A percentile compares a stretch with the other conserved stretches of the same genome.
phyloP scores from a whole-genome alignment of 768 basidiomycete species.

The Phaeotremella skinneri region DNA sequence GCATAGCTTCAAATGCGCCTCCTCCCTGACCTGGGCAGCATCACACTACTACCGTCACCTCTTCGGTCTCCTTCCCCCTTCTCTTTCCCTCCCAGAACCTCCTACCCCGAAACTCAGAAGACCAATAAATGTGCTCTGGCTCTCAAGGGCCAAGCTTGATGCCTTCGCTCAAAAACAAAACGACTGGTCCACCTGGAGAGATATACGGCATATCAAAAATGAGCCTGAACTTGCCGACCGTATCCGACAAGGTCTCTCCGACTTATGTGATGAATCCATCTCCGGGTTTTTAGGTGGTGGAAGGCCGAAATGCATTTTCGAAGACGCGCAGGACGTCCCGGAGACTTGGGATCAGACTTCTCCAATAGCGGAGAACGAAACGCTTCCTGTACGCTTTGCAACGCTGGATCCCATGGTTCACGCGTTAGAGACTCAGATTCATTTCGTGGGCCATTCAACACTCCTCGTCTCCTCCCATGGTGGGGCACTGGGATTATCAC shows the following conservation, averaged over 20 bases:
- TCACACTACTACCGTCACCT: conserved; percentile 48
- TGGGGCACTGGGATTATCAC: conserved; percentile 41
- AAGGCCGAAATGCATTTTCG: conserved; percentile 25
- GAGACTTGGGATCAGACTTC: conserved; percentile 31
- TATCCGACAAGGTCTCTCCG: conserved; percentile 22
- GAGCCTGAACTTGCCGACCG: conserved; percentile 35
- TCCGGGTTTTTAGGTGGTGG: neutral
- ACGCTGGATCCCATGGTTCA: conserved; percentile 45
- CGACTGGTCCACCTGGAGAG: conserved; percentile 46
- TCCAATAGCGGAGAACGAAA: conserved; percentile 1
- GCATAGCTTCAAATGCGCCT: conserved; percentile 36
- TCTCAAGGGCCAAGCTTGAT: conserved; percentile 44
- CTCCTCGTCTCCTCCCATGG: conserved; percentile 45
- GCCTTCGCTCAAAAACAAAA: conserved; percentile 32
- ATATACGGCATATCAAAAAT: conserved; percentile 43
- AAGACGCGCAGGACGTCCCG: conserved; percentile 32
- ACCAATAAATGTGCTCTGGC: conserved; percentile 47
- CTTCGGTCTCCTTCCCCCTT: conserved; percentile 36
- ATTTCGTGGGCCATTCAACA: conserved; percentile 43
- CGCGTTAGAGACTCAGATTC: conserved; percentile 45
- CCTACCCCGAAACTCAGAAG: conserved; percentile 1
- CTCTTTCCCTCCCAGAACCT: conserved; percentile 9
- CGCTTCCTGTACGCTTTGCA: conserved; percentile 37
- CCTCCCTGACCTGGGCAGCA: conserved; percentile 44
- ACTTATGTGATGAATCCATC: conserved; percentile 25